Evolutionary conservation across 1,139 yeast species (phyloP).

Genomic region (Yarrowia galli): DNA sequence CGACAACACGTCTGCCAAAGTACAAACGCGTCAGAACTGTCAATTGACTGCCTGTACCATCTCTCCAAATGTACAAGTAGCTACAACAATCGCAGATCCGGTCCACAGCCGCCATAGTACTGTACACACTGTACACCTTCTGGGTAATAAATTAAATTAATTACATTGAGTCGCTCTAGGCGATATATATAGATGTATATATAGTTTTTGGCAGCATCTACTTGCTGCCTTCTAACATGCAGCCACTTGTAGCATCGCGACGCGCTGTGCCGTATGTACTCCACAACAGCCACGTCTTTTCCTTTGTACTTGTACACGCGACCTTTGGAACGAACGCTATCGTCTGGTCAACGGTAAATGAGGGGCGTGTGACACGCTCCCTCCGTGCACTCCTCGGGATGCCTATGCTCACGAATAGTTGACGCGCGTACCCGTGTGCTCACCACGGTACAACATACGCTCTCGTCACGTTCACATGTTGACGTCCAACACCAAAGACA

Average conservation of each 20-base stretch:
- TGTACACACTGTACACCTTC: too few species aligned
- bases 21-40: too few species aligned
- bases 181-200: conserved; percentile 28
- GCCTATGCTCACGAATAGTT: background rate
- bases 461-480: conserved; percentile 40
- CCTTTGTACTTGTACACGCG: background rate
- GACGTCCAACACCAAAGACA: conserved; percentile 82
- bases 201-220: conserved; percentile 8
- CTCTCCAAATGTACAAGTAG: too few species aligned
- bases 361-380: background rate
- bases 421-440: too few species aligned
- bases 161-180: conserved; percentile 30
- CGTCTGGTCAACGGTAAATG: background rate
- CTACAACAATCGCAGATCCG: too few species aligned
- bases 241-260: background rate
- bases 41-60: too few species aligned
- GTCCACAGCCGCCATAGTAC: too few species aligned
- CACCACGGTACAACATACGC: background rate
- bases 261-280: background rate
- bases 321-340: background rate
- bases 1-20: too few species aligned
- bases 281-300: background rate
- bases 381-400: background rate
- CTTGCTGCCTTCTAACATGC: conserved; percentile 9
- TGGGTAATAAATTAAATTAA: conserved; percentile 29